These are phyloP conservation scores for Alternaria metachromatica DNA, from an alignment of 2,329 filamentous ascomycete genomes.

Conservation along the genomic window DNA sequence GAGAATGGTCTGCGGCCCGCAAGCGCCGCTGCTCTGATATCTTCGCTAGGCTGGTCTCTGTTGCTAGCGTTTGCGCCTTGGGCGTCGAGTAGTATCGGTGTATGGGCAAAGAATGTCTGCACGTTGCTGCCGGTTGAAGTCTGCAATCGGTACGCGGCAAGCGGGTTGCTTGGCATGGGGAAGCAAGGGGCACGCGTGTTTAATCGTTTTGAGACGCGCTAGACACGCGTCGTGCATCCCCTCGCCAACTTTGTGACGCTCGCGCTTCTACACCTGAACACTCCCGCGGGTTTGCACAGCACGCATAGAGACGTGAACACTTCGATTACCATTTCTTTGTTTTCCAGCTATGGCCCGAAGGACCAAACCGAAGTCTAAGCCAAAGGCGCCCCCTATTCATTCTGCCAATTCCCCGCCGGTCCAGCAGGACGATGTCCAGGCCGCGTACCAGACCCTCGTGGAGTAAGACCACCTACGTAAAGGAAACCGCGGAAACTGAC, in stretches of 20 bases:
- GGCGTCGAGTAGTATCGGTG: neutral
- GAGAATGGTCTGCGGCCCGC: neutral
- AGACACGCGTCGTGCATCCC: neutral
- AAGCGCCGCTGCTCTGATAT: neutral
- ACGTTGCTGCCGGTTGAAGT: neutral
- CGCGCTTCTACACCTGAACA: neutral
- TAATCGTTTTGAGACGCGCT: neutral
- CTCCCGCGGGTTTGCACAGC: neutral
- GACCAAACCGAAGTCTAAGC: neutral
- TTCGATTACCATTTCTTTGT: neutral
- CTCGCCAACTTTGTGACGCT: neutral
- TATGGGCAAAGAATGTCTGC: neutral
- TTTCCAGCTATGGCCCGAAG: neutral
- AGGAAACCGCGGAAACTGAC: neutral
- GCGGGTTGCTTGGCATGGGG: neutral
- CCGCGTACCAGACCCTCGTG: neutral
- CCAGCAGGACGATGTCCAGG: neutral
- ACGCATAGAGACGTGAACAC: neutral
- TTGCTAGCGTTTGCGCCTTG: neutral
- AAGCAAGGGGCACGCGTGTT: neutral
- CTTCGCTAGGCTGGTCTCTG: neutral
- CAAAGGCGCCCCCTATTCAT: neutral
- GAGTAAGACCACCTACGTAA: neutral
- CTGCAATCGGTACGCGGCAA: neutral
- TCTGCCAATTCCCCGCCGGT: neutral